These are phyloP conservation scores for Neobulgaria alba DNA, from an alignment of 2,329 filamentous ascomycete species.

Conservation along the genomic window DNA sequence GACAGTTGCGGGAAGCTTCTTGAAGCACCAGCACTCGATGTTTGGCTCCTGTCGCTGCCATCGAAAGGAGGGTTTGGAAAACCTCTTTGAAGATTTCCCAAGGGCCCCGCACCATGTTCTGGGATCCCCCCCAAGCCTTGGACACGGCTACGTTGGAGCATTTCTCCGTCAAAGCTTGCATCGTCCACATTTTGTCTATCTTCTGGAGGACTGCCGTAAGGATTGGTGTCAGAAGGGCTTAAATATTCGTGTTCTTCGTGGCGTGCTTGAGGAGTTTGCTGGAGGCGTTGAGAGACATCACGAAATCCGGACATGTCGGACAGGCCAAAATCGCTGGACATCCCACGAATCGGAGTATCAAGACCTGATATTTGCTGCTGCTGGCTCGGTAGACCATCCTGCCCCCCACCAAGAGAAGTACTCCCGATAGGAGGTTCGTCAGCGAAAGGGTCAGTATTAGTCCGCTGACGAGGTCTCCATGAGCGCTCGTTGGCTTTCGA, in stretches of 20 bases:
- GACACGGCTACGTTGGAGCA: conserved; percentile 38
- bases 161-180: conserved; percentile 29
- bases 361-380: conserved; percentile 32
- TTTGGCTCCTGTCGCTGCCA: conserved; percentile 84
- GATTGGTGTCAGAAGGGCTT: conserved; percentile 93
- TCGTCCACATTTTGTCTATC: conserved; percentile 49
- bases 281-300: conserved; percentile 41
- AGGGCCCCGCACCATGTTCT: conserved; percentile 41
- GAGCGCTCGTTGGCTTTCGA: conserved; percentile 44
- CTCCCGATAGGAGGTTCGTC: conserved; percentile 60
- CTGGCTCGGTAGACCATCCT: conserved; percentile 39
- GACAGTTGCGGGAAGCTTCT: conserved; percentile 61
- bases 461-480: conserved; percentile 53
- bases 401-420: conserved; percentile 60
- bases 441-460: conserved; percentile 66
- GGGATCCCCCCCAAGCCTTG: conserved; percentile 44
- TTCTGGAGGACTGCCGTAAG: conserved; percentile 82
- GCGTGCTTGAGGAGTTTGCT: conserved; percentile 33
- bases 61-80: conserved; percentile 40
- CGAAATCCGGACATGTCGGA: conserved; percentile 49
- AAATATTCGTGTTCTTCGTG: conserved; percentile 57
- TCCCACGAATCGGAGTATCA: conserved; percentile 34
- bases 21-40: conserved; percentile 70
- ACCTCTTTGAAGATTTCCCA: conserved; percentile 46
- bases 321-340: conserved; percentile 53